phyloP scores from a whole-genome alignment of 192 early-diverging fungal species.

The Coemansia sp. region DNA sequence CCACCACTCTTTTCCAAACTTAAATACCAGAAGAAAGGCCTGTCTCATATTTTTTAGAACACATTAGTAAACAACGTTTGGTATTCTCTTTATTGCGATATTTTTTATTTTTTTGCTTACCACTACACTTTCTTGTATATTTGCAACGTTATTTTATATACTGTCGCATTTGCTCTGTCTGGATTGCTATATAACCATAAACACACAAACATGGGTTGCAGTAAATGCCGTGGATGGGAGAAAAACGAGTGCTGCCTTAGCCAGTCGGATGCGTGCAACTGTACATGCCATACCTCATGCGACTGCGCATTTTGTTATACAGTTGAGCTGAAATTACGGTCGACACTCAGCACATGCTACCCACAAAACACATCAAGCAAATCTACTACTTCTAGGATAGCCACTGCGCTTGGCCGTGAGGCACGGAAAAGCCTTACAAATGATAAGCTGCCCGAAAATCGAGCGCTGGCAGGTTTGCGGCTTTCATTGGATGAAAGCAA shows the following conservation, averaged over 20 bases:
- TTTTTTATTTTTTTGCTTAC: too few relatives aligned
- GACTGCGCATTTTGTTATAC: slow-evolving; percentile 38
- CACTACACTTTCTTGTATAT: too few relatives aligned
- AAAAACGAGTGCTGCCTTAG: slow-evolving; percentile 48
- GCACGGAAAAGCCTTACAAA: background rate
- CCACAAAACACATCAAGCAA: background rate
- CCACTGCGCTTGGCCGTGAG: slow-evolving; percentile 11
- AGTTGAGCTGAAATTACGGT: slow-evolving; percentile 20
- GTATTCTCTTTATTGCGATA: too few relatives aligned
- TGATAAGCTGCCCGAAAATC: background rate
- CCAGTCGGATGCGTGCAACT: slow-evolving; percentile 19
- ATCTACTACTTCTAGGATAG: slow-evolving; percentile 6
- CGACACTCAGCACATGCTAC: background rate
- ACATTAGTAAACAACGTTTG: too few relatives aligned
- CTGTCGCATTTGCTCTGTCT: too few relatives aligned
- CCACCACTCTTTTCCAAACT: too few relatives aligned
- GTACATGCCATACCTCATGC: slow-evolving; percentile 34
- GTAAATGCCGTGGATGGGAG: slow-evolving; percentile 48
- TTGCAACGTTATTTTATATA: too few relatives aligned
- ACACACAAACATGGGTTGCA: slow-evolving; percentile 36
- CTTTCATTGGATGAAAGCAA: slow-evolving; percentile 9
- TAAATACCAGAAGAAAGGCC: too few relatives aligned
- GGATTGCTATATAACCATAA: background rate
- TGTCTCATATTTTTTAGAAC: too few relatives aligned
- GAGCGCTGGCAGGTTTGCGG: background rate